Evolutionary conservation across 495 filamentous ascomycete species (phyloP).

Genomic region (Cercophora samala): DNA sequence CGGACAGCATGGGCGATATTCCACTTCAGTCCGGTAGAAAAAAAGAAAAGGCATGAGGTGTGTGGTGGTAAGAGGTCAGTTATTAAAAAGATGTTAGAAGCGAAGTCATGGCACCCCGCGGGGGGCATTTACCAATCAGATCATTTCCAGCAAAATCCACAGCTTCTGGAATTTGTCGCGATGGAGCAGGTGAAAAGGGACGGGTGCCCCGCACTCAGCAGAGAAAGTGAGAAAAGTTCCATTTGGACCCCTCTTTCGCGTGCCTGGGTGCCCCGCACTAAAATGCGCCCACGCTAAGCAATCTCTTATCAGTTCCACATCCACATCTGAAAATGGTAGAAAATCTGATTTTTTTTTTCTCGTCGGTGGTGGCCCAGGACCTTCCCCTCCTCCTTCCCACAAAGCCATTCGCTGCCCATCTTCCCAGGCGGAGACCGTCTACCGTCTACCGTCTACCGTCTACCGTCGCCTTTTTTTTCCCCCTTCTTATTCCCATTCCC

Average conservation of each 20-base stretch:
- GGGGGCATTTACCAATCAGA: too few relatives aligned
- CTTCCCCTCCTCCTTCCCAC: slow-evolving; percentile 16
- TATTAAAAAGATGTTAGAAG: too few relatives aligned
- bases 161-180: neutral
- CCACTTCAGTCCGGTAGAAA: neutral
- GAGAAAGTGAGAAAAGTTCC: neutral
- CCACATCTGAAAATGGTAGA: slow-evolving; percentile 25
- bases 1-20: neutral
- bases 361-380: slow-evolving; percentile 8
- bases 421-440: slow-evolving; percentile 6
- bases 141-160: too few relatives aligned
- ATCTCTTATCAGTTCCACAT: slow-evolving; percentile 33
- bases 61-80: too few relatives aligned
- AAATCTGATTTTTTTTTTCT: slow-evolving; percentile 26
- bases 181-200: neutral
- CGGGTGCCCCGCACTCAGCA: neutral
- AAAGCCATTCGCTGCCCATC: slow-evolving; percentile 6
- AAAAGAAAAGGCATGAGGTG: too few relatives aligned
- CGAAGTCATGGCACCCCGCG: too few relatives aligned
- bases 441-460: too few relatives aligned
- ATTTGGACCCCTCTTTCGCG: slow-evolving; percentile 1
- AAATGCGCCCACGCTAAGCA: slow-evolving; percentile 18
- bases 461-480: slow-evolving; percentile 19
- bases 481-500: slow-evolving; percentile 6
- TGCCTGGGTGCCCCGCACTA: slow-evolving; percentile 2